Conservation (phyloP, 2,329 filamentous ascomycete species). For the Alternaria alternata region DNA sequence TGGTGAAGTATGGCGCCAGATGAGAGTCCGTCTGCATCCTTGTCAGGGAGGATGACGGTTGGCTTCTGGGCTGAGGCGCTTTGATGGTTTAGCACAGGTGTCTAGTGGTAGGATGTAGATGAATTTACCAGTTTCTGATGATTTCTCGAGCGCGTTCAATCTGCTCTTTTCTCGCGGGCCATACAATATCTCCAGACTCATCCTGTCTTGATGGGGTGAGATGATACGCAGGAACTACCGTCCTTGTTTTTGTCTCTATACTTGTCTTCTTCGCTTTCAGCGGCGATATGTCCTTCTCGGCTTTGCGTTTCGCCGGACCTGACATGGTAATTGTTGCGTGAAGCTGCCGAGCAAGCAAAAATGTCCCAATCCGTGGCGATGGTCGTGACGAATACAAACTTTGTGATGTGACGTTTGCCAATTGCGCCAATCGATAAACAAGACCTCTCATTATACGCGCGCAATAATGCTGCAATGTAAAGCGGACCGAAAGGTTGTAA, state of each 20-base stretch:
- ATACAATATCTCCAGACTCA: constrained; percentile 59
- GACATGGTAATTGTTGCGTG: constrained; percentile 27
- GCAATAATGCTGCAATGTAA: neutral
- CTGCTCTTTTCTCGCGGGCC: constrained; percentile 67
- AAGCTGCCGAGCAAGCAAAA: constrained; percentile 7
- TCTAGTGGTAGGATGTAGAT: neutral
- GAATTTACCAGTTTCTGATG: constrained; percentile 64
- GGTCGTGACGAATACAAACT: neutral
- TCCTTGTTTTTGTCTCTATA: constrained; percentile 24
- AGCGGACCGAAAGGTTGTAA: neutral
- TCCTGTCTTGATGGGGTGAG: constrained; percentile 37
- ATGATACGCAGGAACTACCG: constrained; percentile 43
- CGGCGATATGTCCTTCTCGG: constrained; percentile 23
- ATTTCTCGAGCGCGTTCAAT: constrained; percentile 65
- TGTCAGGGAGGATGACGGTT: constrained; percentile 71
- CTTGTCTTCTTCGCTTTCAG: constrained; percentile 31
- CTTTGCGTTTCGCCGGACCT: constrained; percentile 44
- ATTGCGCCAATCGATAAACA: neutral
- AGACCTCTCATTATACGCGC: constrained; percentile 4
- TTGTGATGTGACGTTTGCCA: neutral
- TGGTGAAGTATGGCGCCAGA: constrained; percentile 70
- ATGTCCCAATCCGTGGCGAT: neutral
- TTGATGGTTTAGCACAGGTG: constrained; percentile 9
- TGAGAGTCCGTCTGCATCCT: constrained; percentile 72
- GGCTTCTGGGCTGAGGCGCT: constrained; percentile 62